Percentiles rank a stretch among this genome's conserved stretches.
Conservation (phyloP, 116 monocot genomes). For the Cymodocea nodosa region DNA sequence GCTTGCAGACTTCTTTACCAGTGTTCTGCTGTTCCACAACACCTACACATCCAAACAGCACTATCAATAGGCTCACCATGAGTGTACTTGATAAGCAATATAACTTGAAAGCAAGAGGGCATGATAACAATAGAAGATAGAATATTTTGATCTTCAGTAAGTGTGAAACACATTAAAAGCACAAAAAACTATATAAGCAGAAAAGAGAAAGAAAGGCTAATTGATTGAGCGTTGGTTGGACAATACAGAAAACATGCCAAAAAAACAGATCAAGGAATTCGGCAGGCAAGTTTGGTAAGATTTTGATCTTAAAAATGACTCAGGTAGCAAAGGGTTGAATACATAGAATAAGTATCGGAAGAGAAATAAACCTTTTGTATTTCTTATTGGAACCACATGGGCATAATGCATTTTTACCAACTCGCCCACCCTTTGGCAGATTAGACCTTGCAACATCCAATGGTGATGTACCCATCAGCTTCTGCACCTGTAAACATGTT, state of each 20-base stretch:
- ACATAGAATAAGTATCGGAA: background rate
- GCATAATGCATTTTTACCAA: slow-evolving; percentile 72
- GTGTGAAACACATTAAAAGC: too few species aligned
- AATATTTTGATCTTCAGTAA: too few species aligned
- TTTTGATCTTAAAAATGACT: background rate
- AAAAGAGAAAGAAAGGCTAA: too few species aligned
- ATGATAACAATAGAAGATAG: too few species aligned
- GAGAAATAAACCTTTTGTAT: slow-evolving; percentile 61
- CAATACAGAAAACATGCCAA: too few species aligned
- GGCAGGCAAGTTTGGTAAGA: background rate
- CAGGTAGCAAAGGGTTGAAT: background rate
- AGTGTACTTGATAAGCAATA: too few species aligned
- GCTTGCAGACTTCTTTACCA: background rate
- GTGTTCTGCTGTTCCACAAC: slow-evolving; percentile 5
- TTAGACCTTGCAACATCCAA: slow-evolving; percentile 67
- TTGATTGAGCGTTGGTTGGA: too few species aligned
- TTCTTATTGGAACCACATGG: slow-evolving; percentile 81
- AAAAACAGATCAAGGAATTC: too few species aligned
- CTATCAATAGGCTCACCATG: background rate
- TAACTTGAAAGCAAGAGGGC: too few species aligned
- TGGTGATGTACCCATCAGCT: slow-evolving; percentile 80
- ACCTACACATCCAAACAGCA: background rate
- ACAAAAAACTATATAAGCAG: too few species aligned
- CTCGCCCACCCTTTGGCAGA: slow-evolving; percentile 50
- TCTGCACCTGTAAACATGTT: slow-evolving; percentile 50